Evolutionary conservation across 768 basidiomycete species (phyloP).

Genomic region (Crucibulum laeve): DNA sequence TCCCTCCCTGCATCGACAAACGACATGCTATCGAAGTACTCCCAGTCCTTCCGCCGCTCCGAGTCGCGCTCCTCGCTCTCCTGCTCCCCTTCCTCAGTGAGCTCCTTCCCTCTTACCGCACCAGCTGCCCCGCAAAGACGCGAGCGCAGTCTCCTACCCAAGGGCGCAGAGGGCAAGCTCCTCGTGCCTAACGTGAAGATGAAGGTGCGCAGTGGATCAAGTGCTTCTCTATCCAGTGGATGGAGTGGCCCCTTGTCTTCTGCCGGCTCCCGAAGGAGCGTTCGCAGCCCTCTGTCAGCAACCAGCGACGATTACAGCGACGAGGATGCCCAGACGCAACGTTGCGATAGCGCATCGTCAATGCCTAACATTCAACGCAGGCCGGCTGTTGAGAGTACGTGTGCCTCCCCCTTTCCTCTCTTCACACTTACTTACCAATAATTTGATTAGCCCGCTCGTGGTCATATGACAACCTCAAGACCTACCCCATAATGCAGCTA

Average conservation of each 20-base stretch:
- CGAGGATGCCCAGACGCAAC: constrained; percentile 17
- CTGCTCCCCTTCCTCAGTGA: constrained; percentile 28
- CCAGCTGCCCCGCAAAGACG: constrained; percentile 26
- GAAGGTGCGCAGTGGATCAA: constrained; percentile 32
- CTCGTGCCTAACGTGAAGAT: constrained; percentile 43
- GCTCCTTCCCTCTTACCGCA: constrained; percentile 29
- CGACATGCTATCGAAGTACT: constrained; percentile 53
- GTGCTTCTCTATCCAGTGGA: constrained; percentile 29
- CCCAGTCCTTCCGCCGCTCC: constrained; percentile 35
- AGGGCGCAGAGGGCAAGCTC: constrained; percentile 61
- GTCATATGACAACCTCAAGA: constrained; percentile 72
- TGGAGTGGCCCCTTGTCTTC: constrained; percentile 20
- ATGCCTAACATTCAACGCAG: neutral
- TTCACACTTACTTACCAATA: neutral
- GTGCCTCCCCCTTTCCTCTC: neutral
- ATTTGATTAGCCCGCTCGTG: constrained; percentile 43
- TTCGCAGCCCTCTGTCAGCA: constrained; percentile 29
- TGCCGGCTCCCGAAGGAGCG: constrained; percentile 17
- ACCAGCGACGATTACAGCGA: constrained; percentile 23
- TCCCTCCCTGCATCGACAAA: constrained; percentile 26
- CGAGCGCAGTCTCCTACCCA: constrained; percentile 53
- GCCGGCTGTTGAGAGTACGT: neutral
- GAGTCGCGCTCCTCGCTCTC: constrained; percentile 12
- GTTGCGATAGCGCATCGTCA: neutral
- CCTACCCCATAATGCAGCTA: constrained; percentile 59